These are phyloP conservation scores for Niebla homalea DNA, from an alignment of 495 filamentous ascomycete genomes.

Conservation along the genomic window DNA sequence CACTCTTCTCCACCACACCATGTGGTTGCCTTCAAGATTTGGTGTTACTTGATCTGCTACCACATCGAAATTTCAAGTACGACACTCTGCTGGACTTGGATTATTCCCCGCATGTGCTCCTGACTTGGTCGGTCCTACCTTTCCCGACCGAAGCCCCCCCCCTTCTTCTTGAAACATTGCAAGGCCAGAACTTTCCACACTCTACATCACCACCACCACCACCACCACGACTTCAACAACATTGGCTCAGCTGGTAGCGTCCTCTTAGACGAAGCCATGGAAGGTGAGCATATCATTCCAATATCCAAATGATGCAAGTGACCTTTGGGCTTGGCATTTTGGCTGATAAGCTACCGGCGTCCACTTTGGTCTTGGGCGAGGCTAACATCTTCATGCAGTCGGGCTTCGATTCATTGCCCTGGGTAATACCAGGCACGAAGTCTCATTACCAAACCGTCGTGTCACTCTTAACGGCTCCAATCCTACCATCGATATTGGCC, in stretches of 20 bases:
- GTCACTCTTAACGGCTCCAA: conserved; percentile 7
- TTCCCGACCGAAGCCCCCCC: not conserved
- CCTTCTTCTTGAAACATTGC: not conserved
- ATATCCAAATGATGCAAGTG: not conserved
- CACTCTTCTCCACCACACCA: no score
- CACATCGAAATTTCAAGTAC: no score
- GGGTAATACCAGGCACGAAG: not conserved
- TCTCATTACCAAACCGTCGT: not conserved
- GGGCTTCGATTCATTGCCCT: not conserved
- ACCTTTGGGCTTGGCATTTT: not conserved
- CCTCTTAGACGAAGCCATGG: not conserved
- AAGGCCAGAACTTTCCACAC: not conserved
- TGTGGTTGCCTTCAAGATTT: no score
- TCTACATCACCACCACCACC: no score
- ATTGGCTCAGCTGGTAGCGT: no score
- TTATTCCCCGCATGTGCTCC: no score
- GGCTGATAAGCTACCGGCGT: not conserved
- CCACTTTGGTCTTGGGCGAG: not conserved
- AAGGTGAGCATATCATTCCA: not conserved
- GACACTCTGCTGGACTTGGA: no score
- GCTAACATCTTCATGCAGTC: not conserved
- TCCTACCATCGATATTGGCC: conserved; percentile 35
- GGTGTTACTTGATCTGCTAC: no score
- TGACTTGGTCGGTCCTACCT: not conserved
- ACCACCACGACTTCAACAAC: no score